phyloP scores from a whole-genome alignment of 78 protist genomes.

The Dictyostelium brefeldianum region DNA sequence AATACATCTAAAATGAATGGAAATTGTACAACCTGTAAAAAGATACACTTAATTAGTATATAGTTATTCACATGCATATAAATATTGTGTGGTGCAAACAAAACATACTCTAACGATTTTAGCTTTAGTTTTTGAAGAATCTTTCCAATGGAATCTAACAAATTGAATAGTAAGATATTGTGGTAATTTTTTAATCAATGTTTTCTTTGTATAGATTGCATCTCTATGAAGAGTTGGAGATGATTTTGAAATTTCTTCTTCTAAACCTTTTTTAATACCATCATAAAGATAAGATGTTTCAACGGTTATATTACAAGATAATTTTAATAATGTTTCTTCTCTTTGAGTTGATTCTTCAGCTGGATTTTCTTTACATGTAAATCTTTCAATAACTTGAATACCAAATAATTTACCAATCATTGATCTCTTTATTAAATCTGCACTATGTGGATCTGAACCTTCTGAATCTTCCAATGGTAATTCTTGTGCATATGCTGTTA shows the following conservation, averaged over 20 bases:
- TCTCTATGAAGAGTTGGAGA: constrained; percentile 72
- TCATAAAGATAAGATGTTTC: constrained; percentile 66
- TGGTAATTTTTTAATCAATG: constrained; percentile 87
- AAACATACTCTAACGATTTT: constrained; percentile 89
- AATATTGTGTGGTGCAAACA: too few species aligned
- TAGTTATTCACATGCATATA: too few species aligned
- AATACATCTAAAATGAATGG: constrained; percentile 85
- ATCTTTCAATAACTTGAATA: constrained; percentile 28
- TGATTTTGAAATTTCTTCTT: constrained; percentile 77
- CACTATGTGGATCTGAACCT: neutral
- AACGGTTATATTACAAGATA: constrained; percentile 74
- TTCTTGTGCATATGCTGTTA: constrained; percentile 42
- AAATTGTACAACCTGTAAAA: constrained; percentile 81
- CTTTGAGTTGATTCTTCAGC: constrained; percentile 53
- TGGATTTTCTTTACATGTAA: constrained; percentile 65
- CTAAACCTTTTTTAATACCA: constrained; percentile 78
- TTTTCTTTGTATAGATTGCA: constrained; percentile 76
- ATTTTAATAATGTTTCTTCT: constrained; percentile 29
- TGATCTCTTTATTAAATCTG: constrained; percentile 16
- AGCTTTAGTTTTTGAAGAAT: constrained; percentile 50
- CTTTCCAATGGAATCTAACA: constrained; percentile 93
- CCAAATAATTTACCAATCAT: constrained; percentile 66
- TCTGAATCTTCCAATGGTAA: constrained; percentile 4
- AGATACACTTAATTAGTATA: too few species aligned
- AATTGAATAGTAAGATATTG: constrained; percentile 87